Percentiles rank a stretch among this genome's conserved stretches.
Evolutionary conservation across 1,284 basidiomycete species (phyloP).

Genomic region (Apiotrichum sp.): DNA sequence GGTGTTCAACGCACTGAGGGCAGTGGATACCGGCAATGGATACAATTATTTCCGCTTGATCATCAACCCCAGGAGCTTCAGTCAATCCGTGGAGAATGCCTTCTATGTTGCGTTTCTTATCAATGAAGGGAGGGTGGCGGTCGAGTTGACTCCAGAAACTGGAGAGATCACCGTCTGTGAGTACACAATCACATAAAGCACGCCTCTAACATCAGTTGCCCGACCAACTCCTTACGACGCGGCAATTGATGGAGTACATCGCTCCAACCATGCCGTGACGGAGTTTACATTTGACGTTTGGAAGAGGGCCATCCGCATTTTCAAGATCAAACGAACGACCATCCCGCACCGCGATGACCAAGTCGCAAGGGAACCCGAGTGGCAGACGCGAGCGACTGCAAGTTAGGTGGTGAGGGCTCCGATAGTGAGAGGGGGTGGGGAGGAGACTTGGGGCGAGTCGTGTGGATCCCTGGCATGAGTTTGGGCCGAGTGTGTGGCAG

Average conservation of each 20-base stretch:
- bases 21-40: slow-evolving; percentile 27
- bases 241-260: too few relatives aligned
- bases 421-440: too few relatives aligned
- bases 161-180: slow-evolving; percentile 48
- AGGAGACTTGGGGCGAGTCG: too few relatives aligned
- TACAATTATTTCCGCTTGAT: slow-evolving; percentile 46
- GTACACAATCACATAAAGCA: slow-evolving; percentile 12
- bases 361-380: not conserved
- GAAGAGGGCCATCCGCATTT: slow-evolving; percentile 47
- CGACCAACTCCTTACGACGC: too few relatives aligned
- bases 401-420: too few relatives aligned
- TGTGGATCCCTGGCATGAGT: too few relatives aligned
- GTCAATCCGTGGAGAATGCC: slow-evolving; percentile 53
- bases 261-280: slow-evolving; percentile 49
- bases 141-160: slow-evolving; percentile 33
- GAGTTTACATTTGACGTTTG: slow-evolving; percentile 48
- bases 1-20: slow-evolving; percentile 23
- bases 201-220: too few relatives aligned
- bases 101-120: slow-evolving; percentile 55
- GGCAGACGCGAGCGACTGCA: too few relatives aligned
- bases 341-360: slow-evolving; percentile 43
- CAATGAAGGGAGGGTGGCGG: slow-evolving; percentile 45
- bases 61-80: slow-evolving; percentile 10
- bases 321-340: slow-evolving; percentile 45
- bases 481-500: not conserved